phyloP scores from a whole-genome alignment of 768 basidiomycete species.

The Naganishia antarctica region DNA sequence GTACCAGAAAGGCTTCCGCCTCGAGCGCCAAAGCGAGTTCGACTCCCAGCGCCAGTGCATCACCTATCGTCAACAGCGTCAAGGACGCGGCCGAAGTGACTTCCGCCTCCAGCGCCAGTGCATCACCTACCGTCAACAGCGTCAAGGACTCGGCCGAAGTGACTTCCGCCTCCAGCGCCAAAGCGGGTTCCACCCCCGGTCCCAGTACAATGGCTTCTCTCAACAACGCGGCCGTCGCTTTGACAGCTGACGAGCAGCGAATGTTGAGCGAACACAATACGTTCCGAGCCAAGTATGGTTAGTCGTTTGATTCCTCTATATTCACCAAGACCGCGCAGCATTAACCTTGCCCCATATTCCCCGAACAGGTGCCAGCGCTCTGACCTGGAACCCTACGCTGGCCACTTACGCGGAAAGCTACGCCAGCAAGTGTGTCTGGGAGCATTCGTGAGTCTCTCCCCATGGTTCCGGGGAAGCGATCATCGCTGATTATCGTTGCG shows the following conservation, averaged over 20 bases:
- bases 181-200: too few species aligned
- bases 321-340: background rate
- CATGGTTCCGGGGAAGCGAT: background rate
- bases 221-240: slow-evolving; percentile 3
- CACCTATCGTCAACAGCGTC: too few species aligned
- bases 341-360: background rate
- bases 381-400: slow-evolving; percentile 63
- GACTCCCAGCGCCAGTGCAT: background rate
- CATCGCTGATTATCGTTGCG: background rate
- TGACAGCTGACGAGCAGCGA: slow-evolving; percentile 14
- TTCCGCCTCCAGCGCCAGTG: too few species aligned
- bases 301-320: background rate
- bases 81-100: too few species aligned
- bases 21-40: background rate
- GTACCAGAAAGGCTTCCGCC: slow-evolving; percentile 4
- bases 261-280: slow-evolving; percentile 60
- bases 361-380: slow-evolving; percentile 53
- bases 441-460: slow-evolving; percentile 52
- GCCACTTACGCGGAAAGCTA: slow-evolving; percentile 65
- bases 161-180: too few species aligned
- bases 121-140: too few species aligned
- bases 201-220: too few species aligned
- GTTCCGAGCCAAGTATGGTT: slow-evolving; percentile 58
- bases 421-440: slow-evolving; percentile 64
- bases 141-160: too few species aligned